Conservation (phyloP, 2,329 filamentous ascomycete genomes). For the Mycosphaerelloides madeirae region DNA sequence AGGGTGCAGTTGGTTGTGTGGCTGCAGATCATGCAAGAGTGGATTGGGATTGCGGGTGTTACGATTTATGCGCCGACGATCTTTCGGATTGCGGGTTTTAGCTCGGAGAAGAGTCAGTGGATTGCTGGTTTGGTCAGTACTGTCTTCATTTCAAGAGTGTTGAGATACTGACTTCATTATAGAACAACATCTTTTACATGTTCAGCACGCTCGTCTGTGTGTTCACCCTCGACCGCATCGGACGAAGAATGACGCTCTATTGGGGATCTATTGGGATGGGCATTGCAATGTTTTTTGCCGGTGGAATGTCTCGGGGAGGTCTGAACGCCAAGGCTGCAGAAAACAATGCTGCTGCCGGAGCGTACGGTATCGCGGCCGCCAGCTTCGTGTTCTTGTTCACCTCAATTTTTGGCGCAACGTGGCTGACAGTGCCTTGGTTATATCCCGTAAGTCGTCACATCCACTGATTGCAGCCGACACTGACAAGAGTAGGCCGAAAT, state of each 20-base stretch:
- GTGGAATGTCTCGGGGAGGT: constrained; percentile 29
- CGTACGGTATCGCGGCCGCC: constrained; percentile 51
- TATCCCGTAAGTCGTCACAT: constrained; percentile 24
- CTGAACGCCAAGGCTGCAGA: constrained; percentile 24
- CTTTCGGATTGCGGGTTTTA: constrained; percentile 32
- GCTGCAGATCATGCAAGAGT: constrained; percentile 39
- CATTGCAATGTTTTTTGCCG: constrained; percentile 32
- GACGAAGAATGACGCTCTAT: constrained; percentile 31
- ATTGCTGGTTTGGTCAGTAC: constrained; percentile 31
- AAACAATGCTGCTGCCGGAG: constrained; percentile 18
- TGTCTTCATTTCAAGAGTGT: background rate
- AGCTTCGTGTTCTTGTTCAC: constrained; percentile 69
- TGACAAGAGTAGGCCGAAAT: constrained; percentile 54
- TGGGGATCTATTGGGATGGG: constrained; percentile 34
- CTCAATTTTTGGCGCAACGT: constrained; percentile 59
- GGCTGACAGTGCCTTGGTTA: constrained; percentile 53
- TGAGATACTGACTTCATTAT: background rate
- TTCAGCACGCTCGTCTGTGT: constrained; percentile 34
- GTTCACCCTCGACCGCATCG: constrained; percentile 34
- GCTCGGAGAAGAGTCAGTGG: constrained; percentile 37
- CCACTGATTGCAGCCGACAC: constrained; percentile 31
- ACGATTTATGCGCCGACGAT: constrained; percentile 36
- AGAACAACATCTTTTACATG: constrained; percentile 36
- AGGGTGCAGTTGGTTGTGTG: constrained; percentile 38
- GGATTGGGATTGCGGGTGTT: constrained; percentile 28